phyloP scores from a whole-genome alignment of 768 basidiomycete genomes.

The Stropharia rugosoannulata region DNA sequence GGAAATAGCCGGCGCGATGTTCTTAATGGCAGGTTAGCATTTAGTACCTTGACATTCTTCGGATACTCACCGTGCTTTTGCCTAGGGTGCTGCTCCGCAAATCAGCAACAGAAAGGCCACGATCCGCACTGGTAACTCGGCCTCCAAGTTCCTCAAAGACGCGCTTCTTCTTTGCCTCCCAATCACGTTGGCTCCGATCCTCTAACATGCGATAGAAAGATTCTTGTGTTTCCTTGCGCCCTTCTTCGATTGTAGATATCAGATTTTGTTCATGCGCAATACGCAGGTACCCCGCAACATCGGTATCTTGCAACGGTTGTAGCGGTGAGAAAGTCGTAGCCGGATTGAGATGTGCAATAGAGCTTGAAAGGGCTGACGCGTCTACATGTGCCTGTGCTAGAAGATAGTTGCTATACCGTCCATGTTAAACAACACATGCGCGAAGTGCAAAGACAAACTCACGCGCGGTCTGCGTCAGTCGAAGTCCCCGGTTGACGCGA shows the following conservation, averaged over 20 bases:
- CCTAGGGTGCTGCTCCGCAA: constrained; percentile 63
- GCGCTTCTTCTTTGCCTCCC: constrained; percentile 88
- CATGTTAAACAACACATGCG: constrained; percentile 6
- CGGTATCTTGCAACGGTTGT: constrained; percentile 92
- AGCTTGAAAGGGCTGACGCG: constrained; percentile 79
- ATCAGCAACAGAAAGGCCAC: constrained; percentile 43
- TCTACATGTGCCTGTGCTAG: constrained; percentile 94
- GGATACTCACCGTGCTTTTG: constrained; percentile 53
- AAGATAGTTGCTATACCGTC: constrained; percentile 70
- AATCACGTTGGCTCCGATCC: constrained; percentile 72
- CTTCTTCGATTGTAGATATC: constrained; percentile 92
- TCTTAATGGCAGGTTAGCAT: constrained; percentile 16
- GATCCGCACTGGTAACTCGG: constrained; percentile 56
- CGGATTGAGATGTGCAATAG: constrained; percentile 82
- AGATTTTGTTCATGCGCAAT: constrained; percentile 94
- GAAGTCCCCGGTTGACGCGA: constrained; percentile 65
- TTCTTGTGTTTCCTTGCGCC: constrained; percentile 78
- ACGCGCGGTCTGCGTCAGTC: constrained; percentile 75
- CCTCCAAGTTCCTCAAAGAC: constrained; percentile 90
- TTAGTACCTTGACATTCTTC: constrained; percentile 10
- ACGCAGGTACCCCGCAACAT: constrained; percentile 91
- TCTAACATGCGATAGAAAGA: constrained; percentile 83
- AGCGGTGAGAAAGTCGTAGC: constrained; percentile 82
- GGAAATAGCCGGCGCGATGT: constrained; percentile 52
- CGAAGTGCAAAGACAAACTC: constrained; percentile 22